A percentile compares a stretch with the other conserved stretches of the same genome.
These are phyloP conservation scores for Thoreauomyces humboldtii DNA, from an alignment of 192 early-diverging fungal species.

Conservation along the genomic window DNA sequence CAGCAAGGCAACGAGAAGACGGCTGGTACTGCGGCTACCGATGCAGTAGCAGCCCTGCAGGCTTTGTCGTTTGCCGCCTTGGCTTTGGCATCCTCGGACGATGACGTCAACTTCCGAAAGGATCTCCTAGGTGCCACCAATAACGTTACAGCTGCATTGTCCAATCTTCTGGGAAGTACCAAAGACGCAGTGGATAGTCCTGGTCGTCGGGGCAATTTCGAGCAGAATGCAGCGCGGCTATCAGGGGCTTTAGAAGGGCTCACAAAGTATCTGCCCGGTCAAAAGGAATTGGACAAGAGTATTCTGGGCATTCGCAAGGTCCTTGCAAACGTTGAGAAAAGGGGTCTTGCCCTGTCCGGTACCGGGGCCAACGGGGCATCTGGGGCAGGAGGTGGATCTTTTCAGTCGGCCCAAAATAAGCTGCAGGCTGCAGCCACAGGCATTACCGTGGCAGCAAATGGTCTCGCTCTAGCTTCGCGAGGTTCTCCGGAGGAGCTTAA, in stretches of 20 bases:
- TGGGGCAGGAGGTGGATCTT: not conserved
- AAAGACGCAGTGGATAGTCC: conserved; percentile 35
- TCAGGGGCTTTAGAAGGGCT: conserved; percentile 23
- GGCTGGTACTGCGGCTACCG: conserved; percentile 39
- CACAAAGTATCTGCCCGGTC: conserved; percentile 40
- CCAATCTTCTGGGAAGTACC: conserved; percentile 31
- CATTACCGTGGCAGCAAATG: conserved; percentile 38
- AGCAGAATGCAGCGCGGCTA: not conserved
- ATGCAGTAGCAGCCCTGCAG: conserved; percentile 43
- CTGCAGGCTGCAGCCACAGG: conserved; percentile 34
- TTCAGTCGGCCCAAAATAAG: conserved; percentile 37
- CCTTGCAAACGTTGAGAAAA: not conserved
- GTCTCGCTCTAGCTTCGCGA: conserved; percentile 27
- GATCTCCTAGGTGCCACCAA: conserved; percentile 35
- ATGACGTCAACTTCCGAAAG: conserved; percentile 20
- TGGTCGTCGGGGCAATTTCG: not conserved
- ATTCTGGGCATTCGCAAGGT: conserved; percentile 16
- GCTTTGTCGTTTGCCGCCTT: conserved; percentile 25
- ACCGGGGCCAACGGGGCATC: not conserved
- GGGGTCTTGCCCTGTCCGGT: too few species aligned
- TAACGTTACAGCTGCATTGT: conserved; percentile 32
- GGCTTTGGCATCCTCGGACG: conserved; percentile 28
- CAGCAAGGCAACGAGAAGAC: conserved; percentile 30
- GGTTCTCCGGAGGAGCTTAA: conserved; percentile 40
- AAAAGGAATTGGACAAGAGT: conserved; percentile 35